phyloP scores from a whole-genome alignment of 208 protist genomes.

The Borovskyia barvae region DNA sequence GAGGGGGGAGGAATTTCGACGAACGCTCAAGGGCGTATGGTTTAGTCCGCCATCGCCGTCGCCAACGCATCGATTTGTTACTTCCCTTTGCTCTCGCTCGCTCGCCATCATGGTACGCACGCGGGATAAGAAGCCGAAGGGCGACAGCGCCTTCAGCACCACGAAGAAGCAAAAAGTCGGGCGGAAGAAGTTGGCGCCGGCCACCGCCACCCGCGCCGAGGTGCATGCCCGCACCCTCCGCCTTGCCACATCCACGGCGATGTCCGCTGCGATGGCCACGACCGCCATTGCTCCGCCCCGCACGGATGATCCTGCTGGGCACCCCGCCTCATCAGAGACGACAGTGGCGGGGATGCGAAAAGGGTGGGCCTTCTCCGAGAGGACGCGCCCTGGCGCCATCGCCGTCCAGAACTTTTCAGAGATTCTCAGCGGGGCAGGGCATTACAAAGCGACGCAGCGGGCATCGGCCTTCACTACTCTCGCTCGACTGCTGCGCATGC shows the following conservation, averaged over 20 bases:
- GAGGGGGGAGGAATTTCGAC: too few species aligned
- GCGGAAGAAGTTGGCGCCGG: constrained; percentile 79
- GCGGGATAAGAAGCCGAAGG: constrained; percentile 72
- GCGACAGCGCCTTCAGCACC: constrained; percentile 81
- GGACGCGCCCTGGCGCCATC: constrained; percentile 14
- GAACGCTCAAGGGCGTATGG: too few species aligned
- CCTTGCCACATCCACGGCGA: constrained; percentile 47
- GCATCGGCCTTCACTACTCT: constrained; percentile 57
- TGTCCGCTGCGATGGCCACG: constrained; percentile 21
- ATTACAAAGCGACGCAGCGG: constrained; percentile 69
- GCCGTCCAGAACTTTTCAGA: constrained; percentile 41
- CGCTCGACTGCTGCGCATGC: constrained; percentile 27
- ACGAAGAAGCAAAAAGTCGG: constrained; percentile 77
- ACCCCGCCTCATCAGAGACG: constrained; percentile 11
- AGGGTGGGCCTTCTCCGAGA: neutral
- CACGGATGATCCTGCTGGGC: constrained; percentile 2
- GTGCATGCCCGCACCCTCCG: constrained; percentile 79
- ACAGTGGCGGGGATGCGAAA: constrained; percentile 2
- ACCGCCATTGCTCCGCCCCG: too few species aligned
- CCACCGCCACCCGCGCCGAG: constrained; percentile 73
- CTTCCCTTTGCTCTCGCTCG: neutral
- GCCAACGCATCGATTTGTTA: too few species aligned
- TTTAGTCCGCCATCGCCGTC: too few species aligned
- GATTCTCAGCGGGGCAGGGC: constrained; percentile 42
- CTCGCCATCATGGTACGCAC: constrained; percentile 79